Base-by-base conservation (phyloP, 805 yeast genomes). In the Saturnispora gosingensis region DNA sequence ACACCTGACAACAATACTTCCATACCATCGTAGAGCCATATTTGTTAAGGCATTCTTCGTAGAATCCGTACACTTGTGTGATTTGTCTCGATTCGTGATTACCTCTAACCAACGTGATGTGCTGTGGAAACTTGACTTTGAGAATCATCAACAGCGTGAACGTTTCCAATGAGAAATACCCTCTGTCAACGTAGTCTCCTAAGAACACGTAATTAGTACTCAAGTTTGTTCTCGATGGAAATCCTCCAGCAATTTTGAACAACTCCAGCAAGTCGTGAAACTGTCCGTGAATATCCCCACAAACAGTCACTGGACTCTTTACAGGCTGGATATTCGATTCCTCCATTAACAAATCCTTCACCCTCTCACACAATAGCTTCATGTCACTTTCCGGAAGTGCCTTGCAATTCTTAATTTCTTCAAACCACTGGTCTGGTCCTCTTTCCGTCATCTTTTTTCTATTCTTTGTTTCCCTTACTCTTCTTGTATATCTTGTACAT, bases 251-350 rank as follows among this genome's bases (percentile, higher is more conserved):
- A 11, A 90, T 84, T 58, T 95, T 75, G 68, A 93, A 93, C 25
- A 91, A 74, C 67, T 93, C 97, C 55, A 91, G 71, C 54, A 91
- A 74, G 67, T 91, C 99, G 66, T 91, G 98, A 67, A 91, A 91
- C 67, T 91, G 99, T 4, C 99, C 99, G 68, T 91, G 99, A 61
- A 91, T 93, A 69, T 91, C 99, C 64, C 95, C 97, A 72, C 97
- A 89, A 1, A 89, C 97, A 0, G 96, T 88, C 6, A 89, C 97
- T 1, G 97, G 97, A 28, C 88, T 80, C 62, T 82, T 85, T 2
- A 89, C 97, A 0, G 97, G 97, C 64, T 89, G 97, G 56, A 90
- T 88, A 66, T 90, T 90, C 42, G 93, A 84, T 62, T 89, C 97
- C 66, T 91, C 98, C 97, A 93, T 93, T 54, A 91, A 69, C 36